Evolutionary conservation across 345 rosid genomes (phyloP).

Genomic region (Brassica cretica): DNA sequence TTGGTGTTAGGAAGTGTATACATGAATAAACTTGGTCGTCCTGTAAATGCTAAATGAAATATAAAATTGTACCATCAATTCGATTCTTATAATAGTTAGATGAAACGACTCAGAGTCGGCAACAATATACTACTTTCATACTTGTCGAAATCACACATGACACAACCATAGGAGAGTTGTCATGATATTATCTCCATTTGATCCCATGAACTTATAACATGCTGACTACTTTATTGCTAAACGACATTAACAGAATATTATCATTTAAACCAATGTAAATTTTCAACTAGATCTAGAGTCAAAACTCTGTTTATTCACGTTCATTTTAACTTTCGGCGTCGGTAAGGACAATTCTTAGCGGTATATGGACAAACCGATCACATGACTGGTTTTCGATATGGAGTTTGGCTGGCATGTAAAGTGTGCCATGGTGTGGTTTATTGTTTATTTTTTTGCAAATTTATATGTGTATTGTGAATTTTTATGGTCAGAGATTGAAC

Average conservation of each 20-base stretch:
- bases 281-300: slow-evolving; percentile 25
- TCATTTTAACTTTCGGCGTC: slow-evolving; percentile 18
- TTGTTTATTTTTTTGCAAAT: background rate
- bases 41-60: background rate
- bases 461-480: background rate
- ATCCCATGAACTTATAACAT: background rate
- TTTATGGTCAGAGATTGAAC: background rate
- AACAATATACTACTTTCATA: slow-evolving; percentile 4
- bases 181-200: background rate
- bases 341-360: slow-evolving; percentile 8
- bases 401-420: background rate
- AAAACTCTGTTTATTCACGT: slow-evolving; percentile 9
- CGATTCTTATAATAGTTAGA: background rate
- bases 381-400: background rate
- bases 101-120: slow-evolving; percentile 5
- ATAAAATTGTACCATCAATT: background rate
- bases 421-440: background rate
- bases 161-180: background rate
- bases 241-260: background rate
- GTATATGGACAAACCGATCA: background rate
- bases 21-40: background rate
- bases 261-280: slow-evolving; percentile 14
- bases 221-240: slow-evolving; percentile 16
- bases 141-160: slow-evolving; percentile 13
- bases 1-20: slow-evolving; percentile 12